Evolutionary conservation across 2,329 filamentous ascomycete genomes (phyloP), one percentile per base, ranked within the genome.

Genomic region (Paraphaeosphaeria minitans): DNA sequence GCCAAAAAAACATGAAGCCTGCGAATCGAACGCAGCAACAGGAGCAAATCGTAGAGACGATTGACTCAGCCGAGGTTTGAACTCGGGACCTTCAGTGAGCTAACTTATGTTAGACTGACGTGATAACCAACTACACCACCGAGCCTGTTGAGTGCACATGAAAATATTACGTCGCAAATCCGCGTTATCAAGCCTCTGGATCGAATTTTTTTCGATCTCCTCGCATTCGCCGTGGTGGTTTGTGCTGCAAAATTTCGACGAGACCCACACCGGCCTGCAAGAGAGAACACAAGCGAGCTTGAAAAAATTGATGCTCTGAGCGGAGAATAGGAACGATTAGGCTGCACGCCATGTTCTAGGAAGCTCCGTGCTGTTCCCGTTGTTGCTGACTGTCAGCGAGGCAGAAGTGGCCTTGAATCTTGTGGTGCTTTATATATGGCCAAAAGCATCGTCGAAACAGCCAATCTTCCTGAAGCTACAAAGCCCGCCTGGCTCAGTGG

Each of bases 71-170:
- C 45, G 45, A 48, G 45, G 45, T 48, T 48, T 48, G 45, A 48
- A 48, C 45, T 48, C 45, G 45, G 45, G 45, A 48, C 45, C 45
- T 48, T 48, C 45, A 48, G 45, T 48, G 45, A n/a, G 22, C 43
- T 53, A 53, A 53, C 50, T 14, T 31, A 10, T 78, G 77, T 79
- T 78, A 78, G 76, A 78, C 76, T 77, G 71, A 78, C 75, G 77
- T 78, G 76, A 78, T 78, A 78, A 78, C 76, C 76, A 78, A 78
- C 77, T 79, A 79, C 77, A 79, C 76, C 74, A 76, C 61, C 70
- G 67, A 72, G 63, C 70, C 70, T 42, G 7, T 39, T 51, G 21
- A 43, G 41, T 43, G 41, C 41, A 43, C 41, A 43, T 43, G 41
- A 43, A 43, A 8, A 22, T 4, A 2, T 22, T 43, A 22, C 2